These are phyloP conservation scores for Neopestalotiopsis sp. DNA, from an alignment of 2,329 filamentous ascomycete species.

Conservation along the genomic window DNA sequence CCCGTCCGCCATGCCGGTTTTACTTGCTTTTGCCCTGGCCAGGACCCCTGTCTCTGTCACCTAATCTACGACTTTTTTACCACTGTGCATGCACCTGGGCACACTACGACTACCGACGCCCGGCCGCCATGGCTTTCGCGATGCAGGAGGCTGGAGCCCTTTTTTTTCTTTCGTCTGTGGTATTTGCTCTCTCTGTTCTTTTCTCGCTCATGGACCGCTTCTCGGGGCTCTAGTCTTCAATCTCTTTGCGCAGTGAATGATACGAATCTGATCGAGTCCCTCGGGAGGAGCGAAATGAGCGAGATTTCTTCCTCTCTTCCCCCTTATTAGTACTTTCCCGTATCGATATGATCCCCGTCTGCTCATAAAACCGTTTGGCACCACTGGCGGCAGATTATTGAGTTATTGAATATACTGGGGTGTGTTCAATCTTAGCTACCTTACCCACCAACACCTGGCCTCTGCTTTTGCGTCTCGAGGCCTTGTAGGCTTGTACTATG, in stretches of 20 bases:
- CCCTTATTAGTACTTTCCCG: background rate
- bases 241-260: background rate
- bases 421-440: background rate
- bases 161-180: background rate
- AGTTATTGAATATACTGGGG: background rate
- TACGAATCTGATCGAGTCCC: background rate
- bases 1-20: background rate
- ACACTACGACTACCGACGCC: background rate
- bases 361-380: background rate
- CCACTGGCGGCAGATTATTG: background rate
- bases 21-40: background rate
- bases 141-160: conserved; percentile 9
- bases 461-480: background rate
- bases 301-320: background rate
- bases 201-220: background rate
- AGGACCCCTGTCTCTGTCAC: background rate
- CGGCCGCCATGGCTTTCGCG: background rate
- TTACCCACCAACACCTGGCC: background rate
- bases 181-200: background rate
- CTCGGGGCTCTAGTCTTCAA: background rate
- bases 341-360: background rate
- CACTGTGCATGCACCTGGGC: background rate
- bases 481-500: too few relatives aligned
- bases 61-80: background rate
- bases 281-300: background rate